phyloP scores from a whole-genome alignment of 495 filamentous ascomycete species.

The Daldinia caldariorum region DNA sequence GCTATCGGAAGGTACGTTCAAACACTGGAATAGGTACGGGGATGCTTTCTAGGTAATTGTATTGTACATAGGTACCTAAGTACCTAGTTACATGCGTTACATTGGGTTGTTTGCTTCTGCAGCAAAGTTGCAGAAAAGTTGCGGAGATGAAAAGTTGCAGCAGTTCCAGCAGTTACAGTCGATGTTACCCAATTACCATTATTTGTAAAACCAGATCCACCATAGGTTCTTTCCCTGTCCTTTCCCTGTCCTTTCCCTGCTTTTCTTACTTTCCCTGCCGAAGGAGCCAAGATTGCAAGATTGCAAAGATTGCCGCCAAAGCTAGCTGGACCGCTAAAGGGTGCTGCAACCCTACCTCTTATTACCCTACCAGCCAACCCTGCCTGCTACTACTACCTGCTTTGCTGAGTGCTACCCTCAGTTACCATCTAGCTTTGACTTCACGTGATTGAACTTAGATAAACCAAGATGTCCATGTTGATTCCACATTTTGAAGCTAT shows the following conservation, averaged over 20 bases:
- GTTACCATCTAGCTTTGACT: neutral
- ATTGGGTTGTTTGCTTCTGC: slow-evolving; percentile 6
- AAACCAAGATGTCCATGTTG: slow-evolving; percentile 7
- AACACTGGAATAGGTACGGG: neutral
- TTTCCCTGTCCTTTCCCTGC: slow-evolving; percentile 11
- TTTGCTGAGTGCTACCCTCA: neutral
- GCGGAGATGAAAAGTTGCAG: slow-evolving; percentile 5
- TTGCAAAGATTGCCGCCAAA: slow-evolving; percentile 14
- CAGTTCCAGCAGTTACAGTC: slow-evolving; percentile 3
- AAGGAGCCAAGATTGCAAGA: slow-evolving; percentile 14
- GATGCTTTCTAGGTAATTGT: neutral
- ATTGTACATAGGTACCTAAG: no score
- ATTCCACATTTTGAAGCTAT: slow-evolving; percentile 22
- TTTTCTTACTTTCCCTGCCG: slow-evolving; percentile 16
- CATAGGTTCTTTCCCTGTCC: slow-evolving; percentile 22
- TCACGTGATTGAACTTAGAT: slow-evolving; percentile 7
- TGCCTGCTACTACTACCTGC: neutral
- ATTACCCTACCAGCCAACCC: no score
- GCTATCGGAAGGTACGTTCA: neutral
- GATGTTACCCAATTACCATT: slow-evolving; percentile 41
- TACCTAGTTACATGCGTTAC: slow-evolving; percentile 3
- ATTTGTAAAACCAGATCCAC: slow-evolving; percentile 46
- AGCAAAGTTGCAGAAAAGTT: slow-evolving; percentile 9
- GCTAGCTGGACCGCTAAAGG: slow-evolving; percentile 23
- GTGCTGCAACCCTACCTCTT: neutral